Base-by-base conservation (phyloP, 805 yeast species). In the Teunomyces tritomae region DNA sequence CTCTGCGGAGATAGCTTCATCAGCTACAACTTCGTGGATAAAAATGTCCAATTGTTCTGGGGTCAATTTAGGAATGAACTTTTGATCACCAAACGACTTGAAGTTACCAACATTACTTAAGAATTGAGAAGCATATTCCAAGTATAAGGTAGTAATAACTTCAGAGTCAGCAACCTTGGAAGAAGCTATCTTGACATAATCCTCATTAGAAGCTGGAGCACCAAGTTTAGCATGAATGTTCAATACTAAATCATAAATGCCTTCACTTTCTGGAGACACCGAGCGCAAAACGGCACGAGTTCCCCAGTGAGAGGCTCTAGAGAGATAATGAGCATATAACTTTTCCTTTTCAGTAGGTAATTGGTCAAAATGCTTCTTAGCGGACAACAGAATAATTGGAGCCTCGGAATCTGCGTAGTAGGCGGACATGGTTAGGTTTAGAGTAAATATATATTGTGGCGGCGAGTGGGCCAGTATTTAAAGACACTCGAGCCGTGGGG, bases 51-150 rank as follows among this genome's bases (percentile, higher is more conserved):
- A 83, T 5, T 74, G 74, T 0, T 65, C 77, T 28, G 55, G 59
- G 0, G 75, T 48, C 34, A 88, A 58, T 44, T 80, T 70, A 35
- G 97, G 97, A 52, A 89, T 76, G 59, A 89, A 89, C 66, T 89
- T 89, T 56, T 81, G 80, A 68, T 89, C 96, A 55, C 97, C 97
- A 64, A 89, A 89, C 1, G 94, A 85, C 68, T 85, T 89, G 69
- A 79, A 87, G 60, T 87, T 87, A 55, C 94, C 94, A 63, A 84
- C 72, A 65, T 87, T 87, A 33, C 84, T 73, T 51, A 87, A 70
- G 59, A 87, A 83, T 70, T 87, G 92, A 35, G 89, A 85, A 28
- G 84, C 85, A 63, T 80, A 89, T 60, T 85, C 88, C 63, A 88
- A 69, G 62, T 85, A 87, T 14, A 63, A 61, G 36, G 67, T 61